A percentile compares a stretch with the other conserved stretches of the same genome.
These are phyloP conservation scores for Urochloa ruziziensis DNA, from an alignment of 176 grass and related monocot genomes.

Conservation along the genomic window DNA sequence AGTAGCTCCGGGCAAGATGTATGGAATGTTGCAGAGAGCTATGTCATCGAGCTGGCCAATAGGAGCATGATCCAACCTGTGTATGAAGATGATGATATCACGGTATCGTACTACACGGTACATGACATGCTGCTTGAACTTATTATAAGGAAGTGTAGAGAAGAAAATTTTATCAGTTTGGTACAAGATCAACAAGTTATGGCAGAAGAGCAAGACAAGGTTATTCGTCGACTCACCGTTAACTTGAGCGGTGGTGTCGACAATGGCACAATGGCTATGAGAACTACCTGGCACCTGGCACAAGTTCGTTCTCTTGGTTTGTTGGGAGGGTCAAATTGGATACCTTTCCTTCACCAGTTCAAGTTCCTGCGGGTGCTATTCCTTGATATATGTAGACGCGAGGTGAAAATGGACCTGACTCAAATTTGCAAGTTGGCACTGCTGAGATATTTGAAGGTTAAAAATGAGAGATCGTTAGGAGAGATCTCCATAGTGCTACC, in stretches of 20 bases:
- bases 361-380: background rate
- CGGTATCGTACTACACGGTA: no score
- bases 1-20: background rate
- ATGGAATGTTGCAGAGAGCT: background rate
- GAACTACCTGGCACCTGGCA: background rate
- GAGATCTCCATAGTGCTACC: background rate
- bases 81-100: background rate
- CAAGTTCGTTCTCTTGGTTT: background rate
- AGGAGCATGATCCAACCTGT: conserved; percentile 34
- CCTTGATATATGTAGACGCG: background rate
- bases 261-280: background rate
- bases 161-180: conserved; percentile 33
- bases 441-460: background rate
- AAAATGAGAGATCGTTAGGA: no score
- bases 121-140: conserved; percentile 38
- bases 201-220: background rate
- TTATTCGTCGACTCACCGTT: background rate
- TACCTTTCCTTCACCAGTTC: background rate
- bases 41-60: conserved; percentile 26
- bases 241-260: no score
- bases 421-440: background rate
- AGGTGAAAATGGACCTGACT: background rate
- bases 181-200: background rate
- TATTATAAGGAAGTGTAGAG: conserved; percentile 1
- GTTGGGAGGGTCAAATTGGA: background rate